Conservation (phyloP, 2,329 filamentous ascomycete species). For the Fusarium sacchari region DNA sequence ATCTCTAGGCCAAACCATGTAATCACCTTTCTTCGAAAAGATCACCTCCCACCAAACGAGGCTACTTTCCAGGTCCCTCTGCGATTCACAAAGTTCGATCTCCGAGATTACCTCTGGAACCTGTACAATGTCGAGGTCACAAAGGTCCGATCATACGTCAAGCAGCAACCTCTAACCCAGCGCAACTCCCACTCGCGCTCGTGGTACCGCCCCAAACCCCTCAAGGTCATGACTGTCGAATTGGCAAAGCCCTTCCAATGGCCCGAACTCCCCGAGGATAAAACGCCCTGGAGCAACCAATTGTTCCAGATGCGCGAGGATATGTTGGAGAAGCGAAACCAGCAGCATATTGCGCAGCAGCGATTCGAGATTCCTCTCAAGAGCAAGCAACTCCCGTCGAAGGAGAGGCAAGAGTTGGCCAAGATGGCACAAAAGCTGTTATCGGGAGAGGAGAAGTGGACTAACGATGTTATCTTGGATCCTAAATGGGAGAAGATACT, state of each 20-base stretch:
- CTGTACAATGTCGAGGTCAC: constrained; percentile 80
- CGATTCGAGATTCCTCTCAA: constrained; percentile 51
- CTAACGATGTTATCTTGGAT: constrained; percentile 57
- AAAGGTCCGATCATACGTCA: constrained; percentile 80
- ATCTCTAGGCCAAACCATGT: constrained; percentile 78
- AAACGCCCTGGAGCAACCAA: constrained; percentile 72
- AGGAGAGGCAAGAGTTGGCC: constrained; percentile 62
- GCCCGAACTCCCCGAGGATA: constrained; percentile 75
- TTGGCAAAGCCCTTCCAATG: constrained; percentile 88
- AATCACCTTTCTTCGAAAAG: constrained; percentile 79
- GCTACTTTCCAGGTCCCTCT: constrained; percentile 93
- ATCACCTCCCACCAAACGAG: constrained; percentile 78
- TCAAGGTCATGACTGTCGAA: constrained; percentile 96
- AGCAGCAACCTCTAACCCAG: constrained; percentile 68
- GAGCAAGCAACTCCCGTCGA: constrained; percentile 54
- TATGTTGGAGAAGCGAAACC: constrained; percentile 54
- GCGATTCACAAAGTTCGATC: constrained; percentile 93
- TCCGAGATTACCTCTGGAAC: constrained; percentile 93
- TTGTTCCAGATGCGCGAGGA: constrained; percentile 64
- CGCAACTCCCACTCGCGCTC: constrained; percentile 60
- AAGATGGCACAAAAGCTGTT: constrained; percentile 72
- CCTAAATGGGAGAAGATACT: constrained; percentile 56
- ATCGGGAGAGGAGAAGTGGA: constrained; percentile 70
- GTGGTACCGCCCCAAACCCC: constrained; percentile 75
- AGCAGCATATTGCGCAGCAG: constrained; percentile 47